These are phyloP conservation scores for Microdochium nivale DNA, from an alignment of 2,329 filamentous ascomycete species.

Conservation along the genomic window DNA sequence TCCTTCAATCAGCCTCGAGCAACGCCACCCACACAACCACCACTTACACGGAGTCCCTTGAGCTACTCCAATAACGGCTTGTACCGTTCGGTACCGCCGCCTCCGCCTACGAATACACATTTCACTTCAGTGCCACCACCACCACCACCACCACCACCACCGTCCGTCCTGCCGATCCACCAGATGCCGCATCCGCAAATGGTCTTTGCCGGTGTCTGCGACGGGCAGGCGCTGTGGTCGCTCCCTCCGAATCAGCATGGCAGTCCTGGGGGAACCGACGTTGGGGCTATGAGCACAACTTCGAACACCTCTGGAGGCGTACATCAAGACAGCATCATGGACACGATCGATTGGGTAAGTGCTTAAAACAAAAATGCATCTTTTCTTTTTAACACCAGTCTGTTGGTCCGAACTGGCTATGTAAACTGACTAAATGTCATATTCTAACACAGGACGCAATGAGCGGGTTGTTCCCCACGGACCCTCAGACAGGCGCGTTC, in stretches of 20 bases:
- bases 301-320: background rate
- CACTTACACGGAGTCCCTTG: constrained; percentile 2
- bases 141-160: too few relatives aligned
- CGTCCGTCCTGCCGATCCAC: background rate
- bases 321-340: constrained; percentile 26
- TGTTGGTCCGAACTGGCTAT: too few relatives aligned
- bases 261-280: constrained; percentile 35
- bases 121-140: background rate
- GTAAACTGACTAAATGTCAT: background rate
- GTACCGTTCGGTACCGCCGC: constrained; percentile 4
- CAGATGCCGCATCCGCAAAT: constrained; percentile 15
- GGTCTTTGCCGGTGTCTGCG: constrained; percentile 37
- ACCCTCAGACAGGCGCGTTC: constrained; percentile 28
- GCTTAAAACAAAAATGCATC: constrained; percentile 1
- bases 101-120: background rate
- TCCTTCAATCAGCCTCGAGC: background rate
- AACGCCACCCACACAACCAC: background rate
- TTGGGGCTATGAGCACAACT: constrained; percentile 18
- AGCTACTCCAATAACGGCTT: background rate
- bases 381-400: too few relatives aligned
- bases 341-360: constrained; percentile 61
- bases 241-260: constrained; percentile 27
- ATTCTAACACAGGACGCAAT: constrained; percentile 22
- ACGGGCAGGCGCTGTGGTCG: constrained; percentile 38
- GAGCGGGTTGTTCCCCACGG: constrained; percentile 26